These are phyloP conservation scores for Globisporangium solare DNA, from an alignment of 352 stramenopile species.

Conservation along the genomic window DNA sequence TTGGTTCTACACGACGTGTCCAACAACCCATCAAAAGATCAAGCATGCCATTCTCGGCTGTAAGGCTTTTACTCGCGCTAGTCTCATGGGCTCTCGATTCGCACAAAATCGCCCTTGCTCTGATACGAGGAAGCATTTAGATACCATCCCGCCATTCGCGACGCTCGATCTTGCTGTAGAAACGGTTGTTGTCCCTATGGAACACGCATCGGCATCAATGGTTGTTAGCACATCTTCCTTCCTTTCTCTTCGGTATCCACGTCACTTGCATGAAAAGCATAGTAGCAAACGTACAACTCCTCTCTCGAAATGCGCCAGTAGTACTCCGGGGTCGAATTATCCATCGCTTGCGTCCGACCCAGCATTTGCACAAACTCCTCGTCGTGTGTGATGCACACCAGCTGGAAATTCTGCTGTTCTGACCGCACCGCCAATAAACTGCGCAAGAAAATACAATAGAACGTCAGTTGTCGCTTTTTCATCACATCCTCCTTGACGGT, in stretches of 20 bases:
- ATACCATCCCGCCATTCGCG: constrained; percentile 57
- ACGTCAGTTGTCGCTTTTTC: neutral
- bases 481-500: constrained; percentile 2
- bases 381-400: constrained; percentile 99
- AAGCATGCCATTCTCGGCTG: too few relatives aligned
- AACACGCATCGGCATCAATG: constrained; percentile 3
- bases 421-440: constrained; percentile 94
- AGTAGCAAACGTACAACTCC: constrained; percentile 53
- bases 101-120: too few relatives aligned
- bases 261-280: neutral
- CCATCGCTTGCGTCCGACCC: constrained; percentile 70
- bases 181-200: constrained; percentile 68
- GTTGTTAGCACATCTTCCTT: neutral
- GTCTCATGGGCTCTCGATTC: too few relatives aligned
- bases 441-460: constrained; percentile 4
- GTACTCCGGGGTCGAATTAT: constrained; percentile 68
- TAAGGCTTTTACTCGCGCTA: neutral
- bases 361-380: constrained; percentile 93
- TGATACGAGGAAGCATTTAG: constrained; percentile 10
- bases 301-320: constrained; percentile 83
- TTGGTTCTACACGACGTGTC: too few relatives aligned
- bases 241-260: neutral
- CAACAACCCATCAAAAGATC: too few relatives aligned
- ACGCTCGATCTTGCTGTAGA: constrained; percentile 80
- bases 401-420: constrained; percentile 98